Base-by-base conservation (phyloP, 108 stramenopile species). In the Cyclotella baltica region DNA sequence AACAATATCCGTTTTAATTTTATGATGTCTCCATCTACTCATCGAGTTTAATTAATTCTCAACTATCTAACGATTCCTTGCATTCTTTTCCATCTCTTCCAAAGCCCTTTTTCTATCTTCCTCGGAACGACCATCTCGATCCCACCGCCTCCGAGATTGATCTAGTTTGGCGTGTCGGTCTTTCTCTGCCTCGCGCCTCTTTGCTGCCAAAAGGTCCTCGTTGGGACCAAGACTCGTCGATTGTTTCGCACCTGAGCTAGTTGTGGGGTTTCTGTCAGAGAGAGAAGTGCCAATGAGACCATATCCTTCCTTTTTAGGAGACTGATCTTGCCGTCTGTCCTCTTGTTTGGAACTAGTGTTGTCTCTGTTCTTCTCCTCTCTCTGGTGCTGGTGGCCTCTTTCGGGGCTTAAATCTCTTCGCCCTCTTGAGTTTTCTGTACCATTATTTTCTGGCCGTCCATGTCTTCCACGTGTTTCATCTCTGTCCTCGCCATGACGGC, bases 211-310 rank as follows among this genome's bases (percentile, higher is more conserved):
- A 4, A 92, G 63, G 3, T 85, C 73, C 20, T 50, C 75, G 59
- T 86, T 74, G 9, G 94, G 94, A 27, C 92, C 92, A 3, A 95
- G 73, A 69, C 86, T 78, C 2, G 43, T 35, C 27, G 31, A 40
- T 48, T 50, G 15, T 58, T 43, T 53, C 75, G 31, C 70, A 13
- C 15, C 51, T 20, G 22, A 25, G 1, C 47, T 46, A 30, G n/a
- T 36, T 18, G 34, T 27, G 38, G 19, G 33, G 37, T 13, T 29
- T 18, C 31, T 70, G 47, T 56, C 55, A 3, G 68, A 67, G 4
- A 68, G 46, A 30, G 68, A 59, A 25, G 59, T 78, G 33, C 83
- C 86, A 29, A 84, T 72, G 4, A 90, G 67, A 27, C 92, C 92
- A 62, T 85, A 90, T 22, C 90, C 88, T 38, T 85, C 75, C 37